A percentile compares a stretch with the other conserved stretches of the same genome.
Conservation (phyloP, 164 flowering plant species). For the Amborella trichopoda region DNA sequence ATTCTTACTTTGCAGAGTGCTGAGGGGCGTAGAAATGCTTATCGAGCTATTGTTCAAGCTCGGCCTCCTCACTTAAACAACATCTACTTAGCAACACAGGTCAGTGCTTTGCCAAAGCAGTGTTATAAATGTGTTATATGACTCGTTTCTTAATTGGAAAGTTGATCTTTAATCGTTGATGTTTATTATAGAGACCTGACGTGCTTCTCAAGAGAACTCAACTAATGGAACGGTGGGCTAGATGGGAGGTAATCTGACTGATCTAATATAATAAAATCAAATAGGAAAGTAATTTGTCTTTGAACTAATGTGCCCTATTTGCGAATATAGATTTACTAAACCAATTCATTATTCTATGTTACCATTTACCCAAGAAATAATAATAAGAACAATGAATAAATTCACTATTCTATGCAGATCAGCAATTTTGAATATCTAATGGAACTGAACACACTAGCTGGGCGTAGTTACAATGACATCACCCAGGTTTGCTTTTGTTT, state of each 20-base stretch:
- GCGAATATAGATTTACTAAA: background rate
- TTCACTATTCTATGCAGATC: constrained; percentile 45
- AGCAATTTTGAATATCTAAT: constrained; percentile 98
- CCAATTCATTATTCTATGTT: background rate
- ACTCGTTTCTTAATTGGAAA: too few species aligned
- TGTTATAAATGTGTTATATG: background rate
- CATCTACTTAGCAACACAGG: constrained; percentile 95
- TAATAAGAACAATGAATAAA: background rate
- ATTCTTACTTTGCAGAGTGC: constrained; percentile 50
- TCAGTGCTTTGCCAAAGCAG: constrained; percentile 11
- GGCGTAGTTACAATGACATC: constrained; percentile 96
- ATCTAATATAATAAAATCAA: constrained; percentile 6
- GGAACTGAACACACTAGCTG: constrained; percentile 97
- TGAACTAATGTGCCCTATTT: background rate
- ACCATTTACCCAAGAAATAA: background rate
- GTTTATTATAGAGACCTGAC: constrained; percentile 73
- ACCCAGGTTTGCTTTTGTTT: constrained; percentile 51
- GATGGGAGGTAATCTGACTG: constrained; percentile 76
- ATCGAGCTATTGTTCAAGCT: constrained; percentile 86
- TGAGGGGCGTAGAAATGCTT: constrained; percentile 85
- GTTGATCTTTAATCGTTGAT: background rate
- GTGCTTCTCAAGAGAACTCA: constrained; percentile 92
- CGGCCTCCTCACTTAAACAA: constrained; percentile 91
- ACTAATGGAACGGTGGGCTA: constrained; percentile 98
- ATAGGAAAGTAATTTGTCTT: background rate